These are phyloP conservation scores for Diaporthe sp. DNA, from an alignment of 2,329 filamentous ascomycete genomes.

Conservation along the genomic window DNA sequence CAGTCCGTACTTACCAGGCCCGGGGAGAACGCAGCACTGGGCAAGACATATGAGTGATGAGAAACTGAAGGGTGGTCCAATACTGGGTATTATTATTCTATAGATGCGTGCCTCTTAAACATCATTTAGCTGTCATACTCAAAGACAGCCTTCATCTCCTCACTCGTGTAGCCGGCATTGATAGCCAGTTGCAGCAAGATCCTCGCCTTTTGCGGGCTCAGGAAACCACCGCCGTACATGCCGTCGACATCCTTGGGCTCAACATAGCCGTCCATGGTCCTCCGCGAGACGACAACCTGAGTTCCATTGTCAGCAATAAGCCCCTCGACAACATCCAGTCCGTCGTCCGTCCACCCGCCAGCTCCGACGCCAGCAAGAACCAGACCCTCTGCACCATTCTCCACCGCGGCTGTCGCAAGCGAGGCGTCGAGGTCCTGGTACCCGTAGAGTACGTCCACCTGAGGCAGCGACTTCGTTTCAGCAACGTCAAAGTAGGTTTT, in stretches of 20 bases:
- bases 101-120: rapidly evolving
- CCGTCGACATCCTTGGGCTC: constrained; percentile 43
- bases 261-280: constrained; percentile 65
- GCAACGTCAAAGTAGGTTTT: constrained; percentile 55
- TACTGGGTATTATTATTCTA: not conserved
- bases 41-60: too few relatives aligned
- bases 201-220: constrained; percentile 66
- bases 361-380: constrained; percentile 67
- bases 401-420: constrained; percentile 59
- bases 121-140: constrained; percentile 19
- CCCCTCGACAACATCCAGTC: constrained; percentile 51
- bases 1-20: not conserved
- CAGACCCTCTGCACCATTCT: constrained; percentile 62
- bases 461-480: constrained; percentile 52
- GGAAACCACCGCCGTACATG: constrained; percentile 58
- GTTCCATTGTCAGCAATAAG: constrained; percentile 57
- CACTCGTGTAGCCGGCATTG: constrained; percentile 39
- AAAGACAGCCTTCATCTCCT: constrained; percentile 25
- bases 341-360: constrained; percentile 57
- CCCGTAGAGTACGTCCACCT: constrained; percentile 66
- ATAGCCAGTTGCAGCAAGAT: constrained; percentile 59
- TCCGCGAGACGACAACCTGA: constrained; percentile 61
- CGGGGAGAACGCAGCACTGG: too few relatives aligned
- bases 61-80: not conserved
- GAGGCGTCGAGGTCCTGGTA: constrained; percentile 62